These are phyloP conservation scores for Thuja plicata DNA, from an alignment of 83 land plant species.

Conservation along the genomic window DNA sequence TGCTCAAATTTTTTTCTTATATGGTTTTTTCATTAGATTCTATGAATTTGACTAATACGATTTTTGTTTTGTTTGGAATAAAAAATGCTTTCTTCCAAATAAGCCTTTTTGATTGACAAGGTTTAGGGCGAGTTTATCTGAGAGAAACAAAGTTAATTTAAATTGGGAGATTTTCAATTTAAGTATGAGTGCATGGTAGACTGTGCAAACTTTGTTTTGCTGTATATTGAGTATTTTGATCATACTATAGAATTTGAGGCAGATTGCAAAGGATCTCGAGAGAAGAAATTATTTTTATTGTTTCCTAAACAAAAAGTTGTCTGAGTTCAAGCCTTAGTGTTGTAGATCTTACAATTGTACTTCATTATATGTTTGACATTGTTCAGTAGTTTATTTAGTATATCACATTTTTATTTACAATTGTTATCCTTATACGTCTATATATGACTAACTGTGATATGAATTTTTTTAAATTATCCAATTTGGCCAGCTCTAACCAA, in stretches of 20 bases:
- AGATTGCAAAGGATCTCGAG: constrained; percentile 61
- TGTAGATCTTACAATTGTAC: constrained; percentile 62
- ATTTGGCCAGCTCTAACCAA: too few relatives aligned
- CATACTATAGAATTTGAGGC: constrained; percentile 49
- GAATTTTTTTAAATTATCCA: too few relatives aligned
- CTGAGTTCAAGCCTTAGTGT: constrained; percentile 64
- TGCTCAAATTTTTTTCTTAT: too few relatives aligned
- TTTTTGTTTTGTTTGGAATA: not conserved
- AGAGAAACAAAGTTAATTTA: not conserved
- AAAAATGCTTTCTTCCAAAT: not conserved
- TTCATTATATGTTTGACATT: constrained; percentile 69
- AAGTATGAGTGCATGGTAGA: not conserved
- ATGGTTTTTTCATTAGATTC: too few relatives aligned
- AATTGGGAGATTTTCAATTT: not conserved
- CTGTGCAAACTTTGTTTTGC: not conserved
- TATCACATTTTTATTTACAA: too few relatives aligned
- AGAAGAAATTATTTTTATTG: constrained; percentile 48
- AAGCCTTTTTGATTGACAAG: not conserved
- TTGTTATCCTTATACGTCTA: too few relatives aligned
- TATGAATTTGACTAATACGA: not conserved
- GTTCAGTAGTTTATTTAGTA: too few relatives aligned
- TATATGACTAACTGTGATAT: too few relatives aligned
- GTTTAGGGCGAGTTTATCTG: not conserved
- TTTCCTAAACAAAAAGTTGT: constrained; percentile 61
- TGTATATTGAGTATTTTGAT: not conserved